Evolutionary conservation across 2,329 filamentous ascomycete species (phyloP).

Genomic region (Byssothecium circinans): DNA sequence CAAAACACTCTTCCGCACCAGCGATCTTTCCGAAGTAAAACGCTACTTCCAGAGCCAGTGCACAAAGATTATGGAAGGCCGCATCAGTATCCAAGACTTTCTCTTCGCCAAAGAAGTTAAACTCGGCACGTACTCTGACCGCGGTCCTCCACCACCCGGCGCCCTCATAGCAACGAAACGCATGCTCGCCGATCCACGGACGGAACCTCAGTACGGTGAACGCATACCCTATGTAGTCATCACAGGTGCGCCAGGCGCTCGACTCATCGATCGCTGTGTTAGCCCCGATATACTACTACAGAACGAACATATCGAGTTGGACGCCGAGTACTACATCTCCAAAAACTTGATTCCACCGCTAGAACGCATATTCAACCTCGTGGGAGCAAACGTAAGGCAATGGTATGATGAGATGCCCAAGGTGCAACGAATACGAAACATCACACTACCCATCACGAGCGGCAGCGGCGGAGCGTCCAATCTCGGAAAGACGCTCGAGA

Average conservation of each 20-base stretch:
- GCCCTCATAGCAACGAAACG: conserved; percentile 83
- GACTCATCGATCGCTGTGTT: conserved; percentile 87
- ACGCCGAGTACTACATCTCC: conserved; percentile 94
- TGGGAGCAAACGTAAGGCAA: conserved; percentile 83
- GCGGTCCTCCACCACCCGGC: conserved; percentile 78
- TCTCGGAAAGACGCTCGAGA: conserved; percentile 78
- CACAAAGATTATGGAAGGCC: conserved; percentile 85
- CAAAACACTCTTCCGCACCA: conserved; percentile 84
- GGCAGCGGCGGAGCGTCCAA: conserved; percentile 27
- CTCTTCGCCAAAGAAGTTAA: conserved; percentile 93
- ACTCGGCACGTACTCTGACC: conserved; percentile 83
- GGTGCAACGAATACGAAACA: conserved; percentile 70
- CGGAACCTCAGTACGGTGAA: conserved; percentile 93
- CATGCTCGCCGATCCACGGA: conserved; percentile 83
- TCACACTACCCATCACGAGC: conserved; percentile 43
- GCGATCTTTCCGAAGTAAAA: conserved; percentile 87
- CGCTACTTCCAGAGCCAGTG: conserved; percentile 88
- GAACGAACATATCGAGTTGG: conserved; percentile 74
- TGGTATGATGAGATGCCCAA: conserved; percentile 99
- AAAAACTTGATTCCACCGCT: conserved; percentile 95
- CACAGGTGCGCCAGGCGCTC: conserved; percentile 80
- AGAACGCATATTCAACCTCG: conserved; percentile 93
- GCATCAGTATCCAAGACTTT: conserved; percentile 90
- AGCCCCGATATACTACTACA: conserved; percentile 79
- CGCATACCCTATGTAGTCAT: conserved; percentile 93